These are phyloP conservation scores for Tetrapisispora phaffii DNA, from an alignment of 805 yeast species.

Conservation along the genomic window DNA sequence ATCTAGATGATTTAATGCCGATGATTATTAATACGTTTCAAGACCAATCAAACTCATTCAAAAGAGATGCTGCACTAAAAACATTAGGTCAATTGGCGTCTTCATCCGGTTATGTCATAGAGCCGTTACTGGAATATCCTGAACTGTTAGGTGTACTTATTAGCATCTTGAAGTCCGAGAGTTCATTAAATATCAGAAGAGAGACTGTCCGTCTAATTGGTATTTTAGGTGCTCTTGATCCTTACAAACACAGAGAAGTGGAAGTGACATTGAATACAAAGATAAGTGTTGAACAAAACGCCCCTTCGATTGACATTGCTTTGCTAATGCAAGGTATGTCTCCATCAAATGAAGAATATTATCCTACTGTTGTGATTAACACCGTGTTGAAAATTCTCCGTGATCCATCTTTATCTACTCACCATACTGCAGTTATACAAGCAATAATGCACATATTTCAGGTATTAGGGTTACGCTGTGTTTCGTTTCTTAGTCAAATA, in stretches of 20 bases:
- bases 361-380: constrained; percentile 87
- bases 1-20: constrained; percentile 74
- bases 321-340: constrained; percentile 88
- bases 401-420: constrained; percentile 75
- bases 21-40: constrained; percentile 77
- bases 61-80: constrained; percentile 80
- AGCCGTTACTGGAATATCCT: constrained; percentile 87
- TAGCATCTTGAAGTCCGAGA: constrained; percentile 72
- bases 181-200: constrained; percentile 60
- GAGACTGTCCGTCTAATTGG: constrained; percentile 88
- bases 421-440: constrained; percentile 88
- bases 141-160: constrained; percentile 75
- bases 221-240: constrained; percentile 92
- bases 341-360: constrained; percentile 86
- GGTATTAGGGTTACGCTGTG: constrained; percentile 79
- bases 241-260: constrained; percentile 87
- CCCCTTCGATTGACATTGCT: constrained; percentile 85
- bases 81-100: constrained; percentile 83
- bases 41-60: constrained; percentile 81
- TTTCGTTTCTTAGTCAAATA: constrained; percentile 77
- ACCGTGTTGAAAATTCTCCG: constrained; percentile 74
- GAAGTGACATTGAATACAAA: constrained; percentile 54
- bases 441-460: constrained; percentile 88
- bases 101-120: constrained; percentile 89
- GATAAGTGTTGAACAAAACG: constrained; percentile 58